Evolutionary conservation across 2,329 filamentous ascomycete genomes (phyloP).

Genomic region (Fusarium burgessii): DNA sequence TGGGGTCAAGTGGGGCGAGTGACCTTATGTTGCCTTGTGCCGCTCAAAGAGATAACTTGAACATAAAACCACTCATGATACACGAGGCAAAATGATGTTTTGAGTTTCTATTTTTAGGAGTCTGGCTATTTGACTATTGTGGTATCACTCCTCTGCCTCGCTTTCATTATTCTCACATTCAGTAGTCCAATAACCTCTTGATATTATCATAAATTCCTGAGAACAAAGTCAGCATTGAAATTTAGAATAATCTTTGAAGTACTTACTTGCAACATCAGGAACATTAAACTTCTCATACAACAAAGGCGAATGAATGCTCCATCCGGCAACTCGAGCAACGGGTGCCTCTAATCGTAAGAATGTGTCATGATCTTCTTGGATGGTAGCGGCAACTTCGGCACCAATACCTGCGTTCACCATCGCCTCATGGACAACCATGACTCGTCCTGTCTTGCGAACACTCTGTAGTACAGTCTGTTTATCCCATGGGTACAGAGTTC

Average conservation of each 20-base stretch:
- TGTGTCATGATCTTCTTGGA: conserved; percentile 81
- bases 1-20: too few relatives aligned
- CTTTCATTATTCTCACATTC: background rate
- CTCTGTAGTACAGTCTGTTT: conserved; percentile 82
- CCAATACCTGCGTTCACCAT: conserved; percentile 92
- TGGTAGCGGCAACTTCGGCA: conserved; percentile 87
- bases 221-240: conserved; percentile 15
- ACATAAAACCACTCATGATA: background rate
- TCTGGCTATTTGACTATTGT: background rate
- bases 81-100: background rate
- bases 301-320: conserved; percentile 85
- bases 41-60: too few relatives aligned
- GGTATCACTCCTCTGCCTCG: background rate
- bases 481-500: conserved; percentile 94
- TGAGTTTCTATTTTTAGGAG: conserved; percentile 4
- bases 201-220: conserved; percentile 79
- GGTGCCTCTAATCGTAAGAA: conserved; percentile 88
- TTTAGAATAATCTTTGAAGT: background rate
- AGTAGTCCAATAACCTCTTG: conserved; percentile 75
- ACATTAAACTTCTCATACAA: conserved; percentile 84
- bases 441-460: conserved; percentile 87
- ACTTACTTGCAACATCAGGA: conserved; percentile 89
- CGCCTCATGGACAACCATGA: conserved; percentile 90
- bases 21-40: too few relatives aligned
- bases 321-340: conserved; percentile 86